Evolutionary conservation across 169 alveolate genomes (phyloP), one percentile per base, ranked within the genome.

Genomic region (Blepharisma undulans): DNA sequence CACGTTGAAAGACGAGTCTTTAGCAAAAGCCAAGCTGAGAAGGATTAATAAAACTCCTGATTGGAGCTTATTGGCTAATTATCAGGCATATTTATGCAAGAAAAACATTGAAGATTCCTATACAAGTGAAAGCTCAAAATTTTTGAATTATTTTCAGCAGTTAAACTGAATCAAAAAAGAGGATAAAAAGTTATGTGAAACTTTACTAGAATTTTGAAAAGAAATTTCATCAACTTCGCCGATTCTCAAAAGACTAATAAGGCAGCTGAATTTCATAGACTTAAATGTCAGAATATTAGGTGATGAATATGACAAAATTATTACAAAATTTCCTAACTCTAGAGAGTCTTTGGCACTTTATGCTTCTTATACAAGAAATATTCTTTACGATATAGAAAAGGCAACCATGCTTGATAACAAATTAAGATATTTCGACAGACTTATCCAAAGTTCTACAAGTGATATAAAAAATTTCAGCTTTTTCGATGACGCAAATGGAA

Each of bases 401-500:
- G 29, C 16, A 6, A 32, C 18, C 10, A 29, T 78, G 34, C 25
- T 21, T 5, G 34, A 78, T 4, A 21, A 27, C 16, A 78, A 78
- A 34, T 78, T 29, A 27, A 78, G 34, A 78, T 27, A 78, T 29
- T 29, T 36, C 10, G 86, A 78, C 10, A 78, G 34, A 21, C 29
- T 32, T 29, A 12, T n/a, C 8, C 29, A 29, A 21, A 32, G 18
- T 32, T 27, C 60, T 0, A 29, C 48, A 0, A 74, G 18, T 74
- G 30, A 74, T 5, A 4, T 74, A 74, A 22, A 5, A 22, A 22
- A 74, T 25, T 29, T 78, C 10, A 78, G 34, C 60, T 78, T 27
- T 78, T 78, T 78, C 30, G 86, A 78, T 78, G 86, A 78, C 7
- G 34, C n/a, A 21, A 78, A 78, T 78, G 86, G 86, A 32, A 78